Conservation (phyloP, 208 protist genomes). For the Trypanosoma cruzi region DNA sequence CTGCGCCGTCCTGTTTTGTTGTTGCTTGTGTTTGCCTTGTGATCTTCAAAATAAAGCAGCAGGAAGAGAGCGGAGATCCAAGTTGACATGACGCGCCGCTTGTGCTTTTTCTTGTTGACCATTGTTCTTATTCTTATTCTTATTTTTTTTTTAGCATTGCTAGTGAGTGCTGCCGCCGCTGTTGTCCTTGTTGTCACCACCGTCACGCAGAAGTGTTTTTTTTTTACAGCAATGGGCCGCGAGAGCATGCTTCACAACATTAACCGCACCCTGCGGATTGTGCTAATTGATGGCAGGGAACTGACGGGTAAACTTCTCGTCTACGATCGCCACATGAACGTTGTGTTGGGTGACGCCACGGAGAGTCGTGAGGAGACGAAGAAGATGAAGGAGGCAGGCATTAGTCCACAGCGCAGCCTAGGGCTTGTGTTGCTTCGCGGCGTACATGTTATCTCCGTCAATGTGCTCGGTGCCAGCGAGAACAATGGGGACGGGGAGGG, state of each 20-base stretch:
- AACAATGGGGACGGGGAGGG: background rate
- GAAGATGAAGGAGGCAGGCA: slow-evolving; percentile 65
- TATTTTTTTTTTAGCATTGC: background rate
- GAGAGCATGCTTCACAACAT: slow-evolving; percentile 86
- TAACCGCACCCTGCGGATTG: slow-evolving; percentile 71
- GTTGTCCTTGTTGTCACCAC: background rate
- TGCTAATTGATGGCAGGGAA: slow-evolving; percentile 73
- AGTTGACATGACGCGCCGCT: too few relatives aligned
- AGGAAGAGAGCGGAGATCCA: background rate
- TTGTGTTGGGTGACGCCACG: slow-evolving; percentile 62
- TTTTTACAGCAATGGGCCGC: slow-evolving; percentile 47
- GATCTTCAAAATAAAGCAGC: background rate
- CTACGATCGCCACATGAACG: slow-evolving; percentile 91
- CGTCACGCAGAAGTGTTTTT: background rate
- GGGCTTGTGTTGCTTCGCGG: slow-evolving; percentile 84
- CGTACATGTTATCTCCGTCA: slow-evolving; percentile 85
- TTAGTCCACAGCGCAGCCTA: slow-evolving; percentile 51
- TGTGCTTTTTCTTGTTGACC: too few relatives aligned
- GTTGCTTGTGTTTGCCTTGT: background rate
- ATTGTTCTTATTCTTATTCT: background rate
- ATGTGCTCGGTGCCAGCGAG: slow-evolving; percentile 29
- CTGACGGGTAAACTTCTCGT: slow-evolving; percentile 79
- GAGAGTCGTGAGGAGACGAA: slow-evolving; percentile 71
- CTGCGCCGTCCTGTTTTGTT: background rate
- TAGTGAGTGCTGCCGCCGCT: background rate